Evolutionary conservation across 2,329 filamentous ascomycete genomes (phyloP).

Genomic region (Cladobotryum protrusum): DNA sequence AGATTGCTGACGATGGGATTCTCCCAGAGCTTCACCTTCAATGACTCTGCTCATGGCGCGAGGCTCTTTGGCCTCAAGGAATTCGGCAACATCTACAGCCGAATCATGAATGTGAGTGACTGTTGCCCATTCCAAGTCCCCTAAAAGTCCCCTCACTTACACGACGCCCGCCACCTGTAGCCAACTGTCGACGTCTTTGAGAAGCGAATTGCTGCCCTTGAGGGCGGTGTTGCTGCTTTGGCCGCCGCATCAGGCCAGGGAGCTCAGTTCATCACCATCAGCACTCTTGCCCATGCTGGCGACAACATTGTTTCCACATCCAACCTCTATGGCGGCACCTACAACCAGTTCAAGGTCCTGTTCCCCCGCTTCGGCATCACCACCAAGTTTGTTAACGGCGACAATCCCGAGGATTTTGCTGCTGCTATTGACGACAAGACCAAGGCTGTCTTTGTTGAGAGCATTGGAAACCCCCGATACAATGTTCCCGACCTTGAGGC

Average conservation of each 20-base stretch:
- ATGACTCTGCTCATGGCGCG: constrained; percentile 93
- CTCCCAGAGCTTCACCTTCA: constrained; percentile 75
- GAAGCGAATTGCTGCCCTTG: constrained; percentile 90
- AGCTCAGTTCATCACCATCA: constrained; percentile 86
- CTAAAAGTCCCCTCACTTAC: background rate
- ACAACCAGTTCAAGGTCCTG: constrained; percentile 94
- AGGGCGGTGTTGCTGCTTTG: constrained; percentile 82
- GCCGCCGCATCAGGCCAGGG: constrained; percentile 81
- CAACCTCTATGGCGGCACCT: constrained; percentile 90
- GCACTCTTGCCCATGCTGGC: constrained; percentile 75
- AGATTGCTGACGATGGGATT: background rate
- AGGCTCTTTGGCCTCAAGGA: constrained; percentile 95
- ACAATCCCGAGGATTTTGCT: constrained; percentile 71
- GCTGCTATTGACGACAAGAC: constrained; percentile 86
- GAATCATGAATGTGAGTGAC: constrained; percentile 77
- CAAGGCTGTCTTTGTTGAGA: constrained; percentile 88
- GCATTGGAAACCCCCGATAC: constrained; percentile 88
- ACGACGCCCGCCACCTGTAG: constrained; percentile 33
- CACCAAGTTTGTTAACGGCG: constrained; percentile 81
- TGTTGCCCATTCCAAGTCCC: too few species aligned
- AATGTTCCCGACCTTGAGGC: constrained; percentile 88
- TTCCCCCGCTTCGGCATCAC: constrained; percentile 79
- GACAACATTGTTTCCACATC: constrained; percentile 92
- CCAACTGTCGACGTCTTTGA: constrained; percentile 95
- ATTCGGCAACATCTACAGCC: constrained; percentile 95